A percentile compares a stretch with the other conserved stretches of the same genome.
Conservation (phyloP, 495 filamentous ascomycete species). For the Cercophora scortea region DNA sequence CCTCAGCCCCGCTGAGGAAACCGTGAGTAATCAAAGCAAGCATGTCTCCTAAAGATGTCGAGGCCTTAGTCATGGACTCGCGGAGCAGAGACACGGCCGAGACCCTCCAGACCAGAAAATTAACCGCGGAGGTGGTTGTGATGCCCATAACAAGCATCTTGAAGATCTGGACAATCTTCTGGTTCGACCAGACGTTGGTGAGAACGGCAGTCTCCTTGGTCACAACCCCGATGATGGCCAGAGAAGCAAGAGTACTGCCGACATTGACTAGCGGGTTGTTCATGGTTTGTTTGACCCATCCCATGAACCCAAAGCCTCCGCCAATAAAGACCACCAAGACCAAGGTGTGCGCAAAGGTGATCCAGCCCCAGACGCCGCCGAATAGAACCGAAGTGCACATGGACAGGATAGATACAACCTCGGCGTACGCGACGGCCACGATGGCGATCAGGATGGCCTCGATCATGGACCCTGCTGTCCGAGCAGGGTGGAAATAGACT, state of each 20-base stretch:
- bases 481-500: conserved; percentile 95
- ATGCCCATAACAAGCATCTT: conserved; percentile 90
- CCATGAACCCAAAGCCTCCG: conserved; percentile 81
- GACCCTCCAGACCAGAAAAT: conserved; percentile 69
- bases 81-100: conserved; percentile 72
- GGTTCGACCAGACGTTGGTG: conserved; percentile 65
- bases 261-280: conserved; percentile 85
- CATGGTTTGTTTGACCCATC: conserved; percentile 85
- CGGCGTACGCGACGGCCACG: conserved; percentile 75
- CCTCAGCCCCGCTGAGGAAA: conserved; percentile 79
- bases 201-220: conserved; percentile 90
- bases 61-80: conserved; percentile 65
- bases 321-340: conserved; percentile 84
- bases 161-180: conserved; percentile 78
- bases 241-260: conserved; percentile 80
- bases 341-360: conserved; percentile 67
- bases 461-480: conserved; percentile 83
- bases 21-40: conserved; percentile 73
- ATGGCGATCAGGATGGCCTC: conserved; percentile 80
- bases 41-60: conserved; percentile 72
- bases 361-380: conserved; percentile 52
- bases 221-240: conserved; percentile 84
- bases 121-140: conserved; percentile 65
- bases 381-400: conserved; percentile 82
- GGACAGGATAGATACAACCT: conserved; percentile 70